Base-by-base conservation (phyloP, 163 green algal genomes). In the Volvox carteri region DNA sequence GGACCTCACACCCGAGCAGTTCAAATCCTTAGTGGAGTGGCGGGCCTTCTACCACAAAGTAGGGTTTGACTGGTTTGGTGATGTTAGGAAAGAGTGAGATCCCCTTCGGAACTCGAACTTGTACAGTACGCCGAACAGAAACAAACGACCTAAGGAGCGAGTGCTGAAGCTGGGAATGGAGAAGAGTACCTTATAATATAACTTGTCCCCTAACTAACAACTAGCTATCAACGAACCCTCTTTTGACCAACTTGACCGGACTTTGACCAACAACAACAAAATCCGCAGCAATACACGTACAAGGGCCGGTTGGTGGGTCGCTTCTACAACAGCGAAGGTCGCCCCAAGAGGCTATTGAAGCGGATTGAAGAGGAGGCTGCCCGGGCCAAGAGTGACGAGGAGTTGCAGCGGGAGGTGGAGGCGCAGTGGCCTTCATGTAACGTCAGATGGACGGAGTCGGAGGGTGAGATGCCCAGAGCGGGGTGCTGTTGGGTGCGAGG, bases 21-120 rank as follows among this genome's bases (percentile, higher is more conserved):
- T 86, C 41, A 83, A 79, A 28, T 79, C 81, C 1, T 75, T 97
- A 48, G 73, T 94, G 5, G 67, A 92, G 25, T 97, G 95, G 95
- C 74, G 89, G 30, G 86, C 91, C 23, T 97, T 97, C 85, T 97
- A 95, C 48, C 88, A 90, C 81, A 94, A 92, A 84, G 84, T 89
- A 33, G 4, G 50, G 11, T 44, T n/a, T n/a, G n/a, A 58, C 48
- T 58, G 48, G 48, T 14, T 58, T 58, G 11, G 48, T 11, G 48
- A n/a, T n/a, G n/a, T n/a, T n/a, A n/a, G n/a, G n/a, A n/a, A n/a
- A n/a, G n/a, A n/a, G n/a, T n/a, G n/a, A n/a, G n/a, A n/a, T n/a
- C n/a, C n/a, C n/a, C n/a, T n/a, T n/a, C n/a, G n/a, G n/a, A n/a
- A n/a, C n/a, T n/a, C n/a, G n/a, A n/a, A n/a, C n/a, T n/a, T n/a